Conservation (phyloP, 129 eudicot species). For the Pseudognaphalium luteoalbum region DNA sequence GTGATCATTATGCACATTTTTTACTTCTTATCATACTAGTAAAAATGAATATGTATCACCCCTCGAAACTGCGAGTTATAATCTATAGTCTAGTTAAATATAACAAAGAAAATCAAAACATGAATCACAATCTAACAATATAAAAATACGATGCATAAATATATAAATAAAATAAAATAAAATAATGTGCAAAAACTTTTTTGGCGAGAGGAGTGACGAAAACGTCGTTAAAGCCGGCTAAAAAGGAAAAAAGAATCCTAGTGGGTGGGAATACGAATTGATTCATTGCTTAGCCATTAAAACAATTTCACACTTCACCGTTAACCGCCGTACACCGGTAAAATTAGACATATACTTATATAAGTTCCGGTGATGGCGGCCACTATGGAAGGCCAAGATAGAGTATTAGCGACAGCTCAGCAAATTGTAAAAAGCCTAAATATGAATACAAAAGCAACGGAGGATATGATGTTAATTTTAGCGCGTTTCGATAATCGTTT, state of each 20-base stretch:
- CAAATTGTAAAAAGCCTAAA: conserved; percentile 70
- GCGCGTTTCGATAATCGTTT: conserved; percentile 76
- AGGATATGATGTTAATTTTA: conserved; percentile 71
- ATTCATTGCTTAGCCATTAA: not conserved
- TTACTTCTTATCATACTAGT: no score
- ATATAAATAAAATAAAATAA: no score
- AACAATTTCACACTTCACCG: conserved; percentile 3
- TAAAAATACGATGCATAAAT: no score
- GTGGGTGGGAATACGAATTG: not conserved
- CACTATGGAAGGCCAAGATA: conserved; percentile 60
- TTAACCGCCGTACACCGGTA: conserved; percentile 11
- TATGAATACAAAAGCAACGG: conserved; percentile 52
- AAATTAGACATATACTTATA: not conserved
- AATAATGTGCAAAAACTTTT: no score
- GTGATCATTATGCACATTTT: no score
- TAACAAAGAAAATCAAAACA: no score
- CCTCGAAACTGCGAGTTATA: no score
- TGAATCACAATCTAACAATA: no score
- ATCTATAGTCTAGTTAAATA: no score
- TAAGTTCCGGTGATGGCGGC: conserved; percentile 42
- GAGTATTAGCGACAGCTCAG: conserved; percentile 82
- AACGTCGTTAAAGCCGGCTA: conserved; percentile 32
- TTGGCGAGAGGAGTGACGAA: not conserved
- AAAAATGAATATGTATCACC: no score
- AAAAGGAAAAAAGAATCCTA: conserved; percentile 25